Percentiles rank a stretch among this genome's conserved stretches.
Evolutionary conservation across 371 early-diverging fungal species (phyloP).

Genomic region (Actinomucor elegans): DNA sequence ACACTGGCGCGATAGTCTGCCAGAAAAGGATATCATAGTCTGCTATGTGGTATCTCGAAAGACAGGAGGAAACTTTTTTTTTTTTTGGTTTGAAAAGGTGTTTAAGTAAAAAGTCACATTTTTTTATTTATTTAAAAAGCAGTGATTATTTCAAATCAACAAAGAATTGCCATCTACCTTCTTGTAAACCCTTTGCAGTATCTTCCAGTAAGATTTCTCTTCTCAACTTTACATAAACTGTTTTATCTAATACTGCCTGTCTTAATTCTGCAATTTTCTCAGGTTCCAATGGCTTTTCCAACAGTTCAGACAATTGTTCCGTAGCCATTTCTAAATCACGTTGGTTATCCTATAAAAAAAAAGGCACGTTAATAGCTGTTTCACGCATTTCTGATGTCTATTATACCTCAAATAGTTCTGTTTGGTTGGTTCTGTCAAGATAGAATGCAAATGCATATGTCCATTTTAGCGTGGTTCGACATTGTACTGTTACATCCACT

Average conservation of each 20-base stretch:
- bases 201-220: conserved; percentile 82
- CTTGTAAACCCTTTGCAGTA: conserved; percentile 75
- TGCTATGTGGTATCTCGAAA: too few relatives aligned
- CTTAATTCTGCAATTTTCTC: conserved; percentile 77
- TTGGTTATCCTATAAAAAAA: conserved; percentile 77
- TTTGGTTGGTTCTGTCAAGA: conserved; percentile 80
- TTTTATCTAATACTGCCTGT: conserved; percentile 82
- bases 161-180: conserved; percentile 72
- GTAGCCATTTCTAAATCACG: conserved; percentile 94
- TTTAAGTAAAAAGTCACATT: background rate
- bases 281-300: conserved; percentile 82
- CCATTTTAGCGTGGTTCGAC: conserved; percentile 94
- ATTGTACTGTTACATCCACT: conserved; percentile 83
- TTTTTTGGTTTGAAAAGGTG: too few relatives aligned
- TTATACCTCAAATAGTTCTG: conserved; percentile 82
- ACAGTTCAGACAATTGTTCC: conserved; percentile 85
- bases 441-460: conserved; percentile 97
- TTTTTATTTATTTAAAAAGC: conserved; percentile 2
- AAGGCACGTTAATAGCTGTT: background rate
- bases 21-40: conserved; percentile 1
- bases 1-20: background rate
- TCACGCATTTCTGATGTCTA: background rate
- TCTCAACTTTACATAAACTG: conserved; percentile 74
- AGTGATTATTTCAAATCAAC: conserved; percentile 33
- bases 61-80: too few relatives aligned